These are phyloP conservation scores for Cornus kousa DNA, from an alignment of 148 eudicot species.

Conservation along the genomic window DNA sequence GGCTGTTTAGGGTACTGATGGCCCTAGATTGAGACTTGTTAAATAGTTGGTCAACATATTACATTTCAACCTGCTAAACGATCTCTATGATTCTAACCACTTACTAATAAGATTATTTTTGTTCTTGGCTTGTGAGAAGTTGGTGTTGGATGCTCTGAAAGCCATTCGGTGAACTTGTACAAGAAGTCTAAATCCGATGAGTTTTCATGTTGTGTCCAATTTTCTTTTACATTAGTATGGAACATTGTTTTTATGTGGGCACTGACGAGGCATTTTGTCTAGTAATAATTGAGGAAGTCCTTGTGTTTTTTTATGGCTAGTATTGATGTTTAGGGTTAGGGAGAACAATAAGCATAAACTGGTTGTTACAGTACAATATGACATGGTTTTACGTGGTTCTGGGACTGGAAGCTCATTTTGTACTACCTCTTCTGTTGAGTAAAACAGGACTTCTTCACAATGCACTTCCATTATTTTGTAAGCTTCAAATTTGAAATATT, in stretches of 20 bases:
- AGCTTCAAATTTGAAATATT: not conserved
- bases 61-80: not conserved
- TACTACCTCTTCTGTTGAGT: not conserved
- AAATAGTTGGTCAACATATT: not conserved
- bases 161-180: not conserved
- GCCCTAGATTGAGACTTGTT: not conserved
- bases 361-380: not conserved
- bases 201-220: not conserved
- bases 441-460: not conserved
- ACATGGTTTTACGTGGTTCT: not conserved
- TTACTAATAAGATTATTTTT: not conserved
- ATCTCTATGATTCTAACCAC: not conserved
- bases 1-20: not conserved
- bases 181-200: conserved; percentile 3
- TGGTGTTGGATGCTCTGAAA: not conserved
- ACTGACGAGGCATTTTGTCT: not conserved
- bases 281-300: not conserved
- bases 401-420: not conserved
- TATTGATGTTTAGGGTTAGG: not conserved
- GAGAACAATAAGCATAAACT: not conserved
- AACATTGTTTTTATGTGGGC: not conserved
- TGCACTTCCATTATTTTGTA: not conserved
- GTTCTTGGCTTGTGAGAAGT: not conserved
- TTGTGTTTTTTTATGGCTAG: not conserved
- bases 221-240: not conserved